Conservation (phyloP, 73 alveolate genomes). For the Symbiodinium pilosum region DNA sequence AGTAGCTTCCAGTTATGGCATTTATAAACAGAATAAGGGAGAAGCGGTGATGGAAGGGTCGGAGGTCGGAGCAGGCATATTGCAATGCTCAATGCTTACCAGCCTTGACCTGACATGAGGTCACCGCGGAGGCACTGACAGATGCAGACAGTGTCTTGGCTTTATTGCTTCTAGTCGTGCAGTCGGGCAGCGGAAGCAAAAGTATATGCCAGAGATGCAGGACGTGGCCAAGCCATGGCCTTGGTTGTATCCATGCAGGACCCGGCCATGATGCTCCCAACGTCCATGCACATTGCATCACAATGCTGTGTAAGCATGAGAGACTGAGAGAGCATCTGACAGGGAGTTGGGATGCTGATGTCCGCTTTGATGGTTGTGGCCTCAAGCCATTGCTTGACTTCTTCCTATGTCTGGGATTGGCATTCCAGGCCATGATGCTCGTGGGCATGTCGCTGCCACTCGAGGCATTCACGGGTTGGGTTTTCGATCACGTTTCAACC, state of each 20-base stretch:
- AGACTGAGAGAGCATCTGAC: too few relatives aligned
- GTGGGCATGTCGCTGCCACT: not conserved
- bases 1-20: too few relatives aligned
- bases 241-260: conserved; percentile 95
- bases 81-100: too few relatives aligned
- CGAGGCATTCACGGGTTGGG: not conserved
- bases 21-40: too few relatives aligned
- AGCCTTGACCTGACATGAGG: not conserved
- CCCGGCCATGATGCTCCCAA: too few relatives aligned
- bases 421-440: not conserved
- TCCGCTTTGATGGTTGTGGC: conserved; percentile 26
- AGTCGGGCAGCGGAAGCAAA: too few relatives aligned
- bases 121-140: not conserved
- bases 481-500: too few relatives aligned
- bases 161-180: too few relatives aligned
- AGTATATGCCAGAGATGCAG: not conserved
- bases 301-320: not conserved
- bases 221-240: conserved; percentile 95
- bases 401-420: too few relatives aligned
- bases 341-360: conserved; percentile 83
- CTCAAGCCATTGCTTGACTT: not conserved
- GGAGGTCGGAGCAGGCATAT: not conserved
- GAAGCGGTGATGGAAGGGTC: too few relatives aligned
- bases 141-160: not conserved
- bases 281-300: too few relatives aligned